Evolutionary conservation across 495 filamentous ascomycete genomes (phyloP).

Genomic region (Penicillium canariense): DNA sequence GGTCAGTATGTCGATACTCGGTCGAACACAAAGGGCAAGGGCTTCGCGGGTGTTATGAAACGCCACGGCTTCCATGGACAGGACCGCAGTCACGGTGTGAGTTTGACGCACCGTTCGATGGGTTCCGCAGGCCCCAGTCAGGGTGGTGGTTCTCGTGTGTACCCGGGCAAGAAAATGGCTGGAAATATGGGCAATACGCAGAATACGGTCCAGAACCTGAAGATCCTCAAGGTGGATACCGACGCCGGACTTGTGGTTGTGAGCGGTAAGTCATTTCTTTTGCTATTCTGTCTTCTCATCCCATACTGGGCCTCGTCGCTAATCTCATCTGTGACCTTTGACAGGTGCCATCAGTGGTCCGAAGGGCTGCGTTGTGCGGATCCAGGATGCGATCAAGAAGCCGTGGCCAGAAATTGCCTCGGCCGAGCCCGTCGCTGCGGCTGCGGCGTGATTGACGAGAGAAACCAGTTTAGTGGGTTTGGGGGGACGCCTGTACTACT

Average conservation of each 20-base stretch:
- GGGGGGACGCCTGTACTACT: conserved; percentile 40
- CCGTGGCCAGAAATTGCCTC: conserved; percentile 63
- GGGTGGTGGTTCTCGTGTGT: conserved; percentile 86
- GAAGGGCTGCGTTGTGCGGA: conserved; percentile 74
- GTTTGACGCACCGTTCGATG: conserved; percentile 83
- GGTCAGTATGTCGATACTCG: conserved; percentile 89
- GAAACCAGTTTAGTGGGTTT: conserved; percentile 7
- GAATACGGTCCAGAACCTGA: conserved; percentile 85
- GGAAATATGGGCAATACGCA: conserved; percentile 88
- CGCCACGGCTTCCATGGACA: conserved; percentile 83
- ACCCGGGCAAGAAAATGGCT: conserved; percentile 96
- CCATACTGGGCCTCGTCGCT: not conserved
- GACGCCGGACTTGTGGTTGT: conserved; percentile 85
- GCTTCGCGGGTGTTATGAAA: conserved; percentile 98
- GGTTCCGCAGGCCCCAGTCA: conserved; percentile 85
- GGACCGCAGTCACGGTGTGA: conserved; percentile 90
- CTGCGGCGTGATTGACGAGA: conserved; percentile 27
- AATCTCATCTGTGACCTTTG: conserved; percentile 9
- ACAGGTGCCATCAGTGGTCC: conserved; percentile 78
- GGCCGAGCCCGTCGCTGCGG: conserved; percentile 36
- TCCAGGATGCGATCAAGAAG: conserved; percentile 93
- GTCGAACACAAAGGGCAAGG: conserved; percentile 76
- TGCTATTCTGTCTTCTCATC: not conserved
- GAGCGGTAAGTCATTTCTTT: conserved; percentile 54
- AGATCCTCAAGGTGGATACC: conserved; percentile 80